Percentiles rank a stretch among this genome's conserved stretches.
phyloP scores from a whole-genome alignment of 257 asterid genomes.

The Solanum pimpinellifolium region DNA sequence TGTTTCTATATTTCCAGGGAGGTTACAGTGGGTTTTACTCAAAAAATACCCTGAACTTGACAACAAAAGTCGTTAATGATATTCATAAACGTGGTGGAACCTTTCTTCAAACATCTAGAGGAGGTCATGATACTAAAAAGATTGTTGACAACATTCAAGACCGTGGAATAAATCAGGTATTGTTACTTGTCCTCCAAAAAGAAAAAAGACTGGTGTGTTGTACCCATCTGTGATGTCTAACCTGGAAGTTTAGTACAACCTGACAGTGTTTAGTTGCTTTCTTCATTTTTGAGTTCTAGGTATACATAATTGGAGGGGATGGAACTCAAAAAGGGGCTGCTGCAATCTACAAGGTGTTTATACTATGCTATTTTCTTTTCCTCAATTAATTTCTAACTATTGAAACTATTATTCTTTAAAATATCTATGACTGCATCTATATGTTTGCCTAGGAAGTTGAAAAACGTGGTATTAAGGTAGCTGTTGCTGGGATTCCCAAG shows the following conservation, averaged over 20 bases:
- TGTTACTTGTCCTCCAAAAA: neutral
- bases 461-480: slow-evolving; percentile 73
- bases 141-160: slow-evolving; percentile 93
- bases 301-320: slow-evolving; percentile 97
- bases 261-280: neutral
- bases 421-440: slow-evolving; percentile 2
- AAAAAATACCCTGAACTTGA: slow-evolving; percentile 68
- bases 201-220: neutral
- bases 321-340: slow-evolving; percentile 97
- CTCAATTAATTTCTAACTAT: neutral
- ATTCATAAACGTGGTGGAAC: slow-evolving; percentile 97
- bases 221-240: neutral
- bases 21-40: slow-evolving; percentile 94
- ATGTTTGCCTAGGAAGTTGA: slow-evolving; percentile 64
- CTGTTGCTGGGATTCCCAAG: slow-evolving; percentile 96
- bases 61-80: slow-evolving; percentile 68
- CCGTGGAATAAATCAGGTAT: slow-evolving; percentile 89
- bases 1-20: slow-evolving; percentile 41
- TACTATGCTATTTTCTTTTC: neutral
- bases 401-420: neutral
- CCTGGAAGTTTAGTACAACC: neutral
- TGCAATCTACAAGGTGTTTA: slow-evolving; percentile 68
- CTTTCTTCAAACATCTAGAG: slow-evolving; percentile 85
- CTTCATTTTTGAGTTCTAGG: slow-evolving; percentile 37
- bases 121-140: slow-evolving; percentile 92